Base-by-base conservation (phyloP, 345 rosid genomes). In the Gossypium thurberi region DNA sequence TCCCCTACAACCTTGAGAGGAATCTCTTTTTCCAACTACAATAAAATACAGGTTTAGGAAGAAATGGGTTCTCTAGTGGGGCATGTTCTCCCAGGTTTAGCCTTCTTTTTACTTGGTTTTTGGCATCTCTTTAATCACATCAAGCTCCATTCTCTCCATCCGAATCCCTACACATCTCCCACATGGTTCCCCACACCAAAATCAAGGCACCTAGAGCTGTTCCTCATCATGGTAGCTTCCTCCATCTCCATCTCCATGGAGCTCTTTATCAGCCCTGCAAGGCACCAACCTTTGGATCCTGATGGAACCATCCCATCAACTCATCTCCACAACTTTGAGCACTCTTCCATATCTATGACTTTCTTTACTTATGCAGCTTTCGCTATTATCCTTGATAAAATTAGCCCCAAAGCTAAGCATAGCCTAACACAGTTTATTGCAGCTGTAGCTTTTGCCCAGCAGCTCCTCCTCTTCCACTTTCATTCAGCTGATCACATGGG, bases 251-350 rank as follows among this genome's bases (percentile, higher is more conserved):
- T 94, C 8, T 79, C 88, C 21, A 86, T 91, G 79, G 97, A 94
- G 75, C 94, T 94, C 65, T 87, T 94, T 68, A 81, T 94, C 61
- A 88, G 96, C 6, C 97, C 91, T 2, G 67, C 74, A 69, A 84
- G 79, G 20, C 96, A 91, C 81, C 97, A 90, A 26, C 98, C 96
- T 18, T 81, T 94, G 25, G 94, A 91, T 77, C 47, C 81, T 0
- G 97, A 91, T 56, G 90, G 92, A 42, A 88, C 97, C 71, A 87
- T 91, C 44, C 94, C 97, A 17, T 82, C 93, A 33, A 87, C 83
- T 81, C 97, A 93, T 79, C 92, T 91, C 65, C 96, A 84, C 76
- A 93, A 93, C 87, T 86, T 90, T 62, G 97, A 93, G 71, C 98
- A 93, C 78, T 84, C 97, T 23, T 72, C 85, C 9, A 88, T 93